Evolutionary conservation across 192 early-diverging fungal species (phyloP), one percentile per base, ranked within the genome.

Genomic region (Umbelopsis vinacea): DNA sequence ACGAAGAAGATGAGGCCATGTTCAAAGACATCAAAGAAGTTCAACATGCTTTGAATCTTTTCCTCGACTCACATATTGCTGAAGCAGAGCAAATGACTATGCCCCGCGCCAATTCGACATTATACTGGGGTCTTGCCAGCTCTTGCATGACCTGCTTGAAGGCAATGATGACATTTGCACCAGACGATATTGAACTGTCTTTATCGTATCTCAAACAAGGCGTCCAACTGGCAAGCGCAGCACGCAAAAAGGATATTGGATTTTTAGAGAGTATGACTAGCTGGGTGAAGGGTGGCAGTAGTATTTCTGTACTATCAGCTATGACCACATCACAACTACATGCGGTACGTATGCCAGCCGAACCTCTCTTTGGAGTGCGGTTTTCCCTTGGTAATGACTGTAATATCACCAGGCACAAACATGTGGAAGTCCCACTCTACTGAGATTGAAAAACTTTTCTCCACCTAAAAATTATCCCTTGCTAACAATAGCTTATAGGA

Each of bases 111-210:
- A 76, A 81, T 52, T 74, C 71, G 47, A 77, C 91, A 2, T 83
- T 96, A 78, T 94, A 93, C 48, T 86, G 88, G 73, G 88, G 90
- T 29, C 83, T 92, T 46, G 95, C 89, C 7, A 85, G 86, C 29
- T 87, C 88, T 2, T 85, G 91, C 22, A 88, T 96, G 68, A 81
- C 85, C 45, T 91, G 82, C 54, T 66, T 96, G 12, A 85, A 89
- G 26, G 88, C 91, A 5, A 74, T 91, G 67, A 92, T 95, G 86
- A 93, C 95, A 12, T 96, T 95, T 78, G 89, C 94, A 55, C 77
- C 81, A 5, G 69, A 74, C 8, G 92, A 96, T 73, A 89, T 96
- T 74, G 71, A 82, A 15, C 52, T 50, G 0, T 91, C 93, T 0
- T 81, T 88, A 52, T 81, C 88, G 37, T 80, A 88, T 2, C 83